Conservation (phyloP, 1,139 yeast genomes). For the Yamadazyma triangularis region DNA sequence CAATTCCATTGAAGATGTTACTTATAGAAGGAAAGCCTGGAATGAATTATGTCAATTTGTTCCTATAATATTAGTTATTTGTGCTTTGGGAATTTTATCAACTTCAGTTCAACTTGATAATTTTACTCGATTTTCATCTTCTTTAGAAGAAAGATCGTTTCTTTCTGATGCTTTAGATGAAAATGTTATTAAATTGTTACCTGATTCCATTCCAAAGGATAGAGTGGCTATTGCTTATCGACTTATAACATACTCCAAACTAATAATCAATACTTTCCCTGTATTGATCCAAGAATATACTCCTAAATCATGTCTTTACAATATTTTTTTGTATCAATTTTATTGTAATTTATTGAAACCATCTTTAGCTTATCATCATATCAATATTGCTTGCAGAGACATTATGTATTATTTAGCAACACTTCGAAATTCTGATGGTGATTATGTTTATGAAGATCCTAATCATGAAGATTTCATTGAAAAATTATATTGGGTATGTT, state of each 20-base stretch:
- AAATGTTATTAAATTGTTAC: conserved; percentile 8
- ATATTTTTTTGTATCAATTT: conserved; percentile 28
- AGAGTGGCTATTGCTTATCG: conserved; percentile 21
- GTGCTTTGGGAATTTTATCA: conserved; percentile 32
- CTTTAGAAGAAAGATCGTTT: conserved; percentile 25
- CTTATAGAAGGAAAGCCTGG: conserved; percentile 18
- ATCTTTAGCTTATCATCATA: conserved; percentile 29
- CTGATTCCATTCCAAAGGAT: conserved; percentile 13
- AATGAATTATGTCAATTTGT: conserved; percentile 19
- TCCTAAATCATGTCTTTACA: conserved; percentile 15
- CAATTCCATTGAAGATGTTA: conserved; percentile 15
- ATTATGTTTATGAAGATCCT: conserved; percentile 6
- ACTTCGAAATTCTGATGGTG: conserved; percentile 8
- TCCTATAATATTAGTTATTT: conserved; percentile 26
- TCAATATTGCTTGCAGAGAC: conserved; percentile 28
- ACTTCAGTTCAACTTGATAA: conserved; percentile 33
- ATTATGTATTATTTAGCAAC: conserved; percentile 30
- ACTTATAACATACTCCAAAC: conserved; percentile 20
- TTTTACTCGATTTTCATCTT: conserved; percentile 22
- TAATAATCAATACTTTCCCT: conserved; percentile 23
- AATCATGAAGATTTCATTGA: conserved; percentile 23
- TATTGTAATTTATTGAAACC: conserved; percentile 36
- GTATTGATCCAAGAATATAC: conserved; percentile 16
- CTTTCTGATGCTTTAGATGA: conserved; percentile 8
- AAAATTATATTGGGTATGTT: conserved; percentile 42